Conservation (phyloP, 306 rosid genomes). For the Ormosia semicastrata region DNA sequence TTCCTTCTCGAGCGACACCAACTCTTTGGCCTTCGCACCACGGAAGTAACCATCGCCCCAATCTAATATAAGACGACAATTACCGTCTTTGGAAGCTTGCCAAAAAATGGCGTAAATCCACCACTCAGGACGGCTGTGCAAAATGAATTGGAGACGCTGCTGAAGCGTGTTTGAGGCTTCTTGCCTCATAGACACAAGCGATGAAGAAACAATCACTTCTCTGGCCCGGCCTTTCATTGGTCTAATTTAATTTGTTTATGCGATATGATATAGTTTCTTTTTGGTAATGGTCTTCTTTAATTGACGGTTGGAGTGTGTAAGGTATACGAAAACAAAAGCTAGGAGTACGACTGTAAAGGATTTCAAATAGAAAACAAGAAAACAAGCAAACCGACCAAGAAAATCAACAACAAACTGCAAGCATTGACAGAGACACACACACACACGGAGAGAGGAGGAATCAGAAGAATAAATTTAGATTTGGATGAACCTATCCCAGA, state of each 20-base stretch:
- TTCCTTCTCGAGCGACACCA: neutral
- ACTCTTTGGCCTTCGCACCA: neutral
- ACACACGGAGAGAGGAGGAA: neutral
- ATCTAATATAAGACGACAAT: neutral
- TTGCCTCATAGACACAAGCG: neutral
- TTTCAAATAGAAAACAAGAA: no score
- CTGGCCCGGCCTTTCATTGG: neutral
- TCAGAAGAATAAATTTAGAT: neutral
- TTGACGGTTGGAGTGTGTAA: neutral
- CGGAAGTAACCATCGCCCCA: slow-evolving; percentile 48
- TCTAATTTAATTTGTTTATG: neutral
- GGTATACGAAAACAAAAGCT: no score
- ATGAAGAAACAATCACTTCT: slow-evolving; percentile 12
- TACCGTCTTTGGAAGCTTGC: slow-evolving; percentile 36
- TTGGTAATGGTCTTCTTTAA: no score
- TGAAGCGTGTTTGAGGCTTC: slow-evolving; percentile 23
- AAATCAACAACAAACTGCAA: neutral
- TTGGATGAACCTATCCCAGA: no score
- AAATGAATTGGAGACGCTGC: slow-evolving; percentile 41
- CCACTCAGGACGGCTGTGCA: slow-evolving; percentile 47
- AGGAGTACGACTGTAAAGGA: no score
- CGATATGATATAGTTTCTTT: neutral
- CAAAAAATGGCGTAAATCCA: slow-evolving; percentile 59
- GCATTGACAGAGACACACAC: neutral
- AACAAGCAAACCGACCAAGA: neutral